Percentiles rank a stretch among this genome's conserved stretches.
Evolutionary conservation across 2,329 filamentous ascomycete species (phyloP).

Genomic region (Epichloe uncinata): DNA sequence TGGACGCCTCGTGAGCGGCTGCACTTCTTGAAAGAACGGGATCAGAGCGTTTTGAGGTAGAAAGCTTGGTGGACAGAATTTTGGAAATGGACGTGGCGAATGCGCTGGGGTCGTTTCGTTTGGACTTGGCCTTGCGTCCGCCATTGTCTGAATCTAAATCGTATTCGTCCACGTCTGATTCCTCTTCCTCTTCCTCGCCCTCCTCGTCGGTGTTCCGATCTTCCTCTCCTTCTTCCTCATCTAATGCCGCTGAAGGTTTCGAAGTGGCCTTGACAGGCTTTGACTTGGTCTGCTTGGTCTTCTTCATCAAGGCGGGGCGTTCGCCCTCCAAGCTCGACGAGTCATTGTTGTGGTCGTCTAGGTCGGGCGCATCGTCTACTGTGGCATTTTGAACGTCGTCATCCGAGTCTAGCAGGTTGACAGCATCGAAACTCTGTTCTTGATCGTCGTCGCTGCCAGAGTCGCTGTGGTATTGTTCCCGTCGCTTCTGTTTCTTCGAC

Average conservation of each 20-base stretch:
- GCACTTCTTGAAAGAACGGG: conserved; percentile 82
- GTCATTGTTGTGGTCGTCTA: conserved; percentile 2
- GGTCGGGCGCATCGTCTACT: conserved; percentile 32
- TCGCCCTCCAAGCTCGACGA: conserved; percentile 25
- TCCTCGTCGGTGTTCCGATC: conserved; percentile 14
- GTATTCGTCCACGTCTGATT: conserved; percentile 21
- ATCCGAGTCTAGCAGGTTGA: conserved; percentile 43
- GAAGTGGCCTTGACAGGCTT: conserved; percentile 10
- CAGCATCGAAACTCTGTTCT: conserved; percentile 32
- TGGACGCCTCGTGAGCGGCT: conserved; percentile 57
- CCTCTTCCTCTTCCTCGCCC: conserved; percentile 25
- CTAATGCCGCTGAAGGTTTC: conserved; percentile 5
- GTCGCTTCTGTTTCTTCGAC: conserved; percentile 39
- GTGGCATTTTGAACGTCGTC: conserved; percentile 41
- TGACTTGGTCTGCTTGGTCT: conserved; percentile 11
- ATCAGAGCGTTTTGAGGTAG: conserved; percentile 67
- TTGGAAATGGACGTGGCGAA: conserved; percentile 91
- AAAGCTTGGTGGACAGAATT: conserved; percentile 82
- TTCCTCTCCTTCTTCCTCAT: conserved; percentile 14
- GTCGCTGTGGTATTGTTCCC: conserved; percentile 36
- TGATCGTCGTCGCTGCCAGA: conserved; percentile 27
- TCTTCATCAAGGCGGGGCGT: conserved; percentile 7
- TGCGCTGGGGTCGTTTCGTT: conserved; percentile 81
- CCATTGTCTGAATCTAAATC: conserved; percentile 13
- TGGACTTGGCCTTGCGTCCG: conserved; percentile 42